Evolutionary conservation across 1,139 yeast genomes (phyloP).

Genomic region (Diutina ranongensis): DNA sequence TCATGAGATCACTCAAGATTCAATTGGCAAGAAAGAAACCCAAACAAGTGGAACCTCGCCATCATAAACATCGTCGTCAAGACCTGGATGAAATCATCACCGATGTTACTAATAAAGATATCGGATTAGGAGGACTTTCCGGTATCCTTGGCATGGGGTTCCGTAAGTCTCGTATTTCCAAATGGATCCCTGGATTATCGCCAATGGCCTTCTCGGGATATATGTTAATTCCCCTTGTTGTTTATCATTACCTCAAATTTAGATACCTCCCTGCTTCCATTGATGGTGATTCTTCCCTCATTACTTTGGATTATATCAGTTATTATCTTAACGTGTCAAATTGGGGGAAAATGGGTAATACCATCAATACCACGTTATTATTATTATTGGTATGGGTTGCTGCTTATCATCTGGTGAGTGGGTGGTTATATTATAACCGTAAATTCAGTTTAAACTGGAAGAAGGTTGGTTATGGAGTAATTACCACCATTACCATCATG

Average conservation of each 20-base stretch:
- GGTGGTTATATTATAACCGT: slow-evolving; percentile 20
- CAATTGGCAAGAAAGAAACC: slow-evolving; percentile 6
- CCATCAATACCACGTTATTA: slow-evolving; percentile 9
- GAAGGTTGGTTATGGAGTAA: slow-evolving; percentile 22
- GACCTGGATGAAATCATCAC: slow-evolving; percentile 12
- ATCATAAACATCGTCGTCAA: not conserved
- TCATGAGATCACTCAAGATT: slow-evolving; percentile 28
- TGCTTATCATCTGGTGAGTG: slow-evolving; percentile 27
- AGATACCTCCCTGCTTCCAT: slow-evolving; percentile 37
- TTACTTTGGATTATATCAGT: slow-evolving; percentile 43
- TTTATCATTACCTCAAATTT: slow-evolving; percentile 36
- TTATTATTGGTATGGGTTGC: slow-evolving; percentile 10
- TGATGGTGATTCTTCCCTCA: slow-evolving; percentile 56
- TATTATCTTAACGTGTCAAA: slow-evolving; percentile 24
- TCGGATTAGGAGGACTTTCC: slow-evolving; percentile 51
- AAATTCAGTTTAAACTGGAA: slow-evolving; percentile 22
- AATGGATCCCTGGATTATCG: slow-evolving; percentile 18
- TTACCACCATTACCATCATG: slow-evolving; percentile 16
- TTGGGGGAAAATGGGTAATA: slow-evolving; percentile 6
- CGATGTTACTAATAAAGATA: slow-evolving; percentile 27
- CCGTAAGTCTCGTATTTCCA: slow-evolving; percentile 32
- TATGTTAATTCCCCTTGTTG: slow-evolving; percentile 29
- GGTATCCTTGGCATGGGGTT: slow-evolving; percentile 44
- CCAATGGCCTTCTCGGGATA: slow-evolving; percentile 57
- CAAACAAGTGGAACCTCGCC: slow-evolving; percentile 6